Percentiles rank a stretch among this genome's conserved stretches.
Evolutionary conservation across 768 basidiomycete genomes (phyloP).

Genomic region (Xanthoconium purpureum): DNA sequence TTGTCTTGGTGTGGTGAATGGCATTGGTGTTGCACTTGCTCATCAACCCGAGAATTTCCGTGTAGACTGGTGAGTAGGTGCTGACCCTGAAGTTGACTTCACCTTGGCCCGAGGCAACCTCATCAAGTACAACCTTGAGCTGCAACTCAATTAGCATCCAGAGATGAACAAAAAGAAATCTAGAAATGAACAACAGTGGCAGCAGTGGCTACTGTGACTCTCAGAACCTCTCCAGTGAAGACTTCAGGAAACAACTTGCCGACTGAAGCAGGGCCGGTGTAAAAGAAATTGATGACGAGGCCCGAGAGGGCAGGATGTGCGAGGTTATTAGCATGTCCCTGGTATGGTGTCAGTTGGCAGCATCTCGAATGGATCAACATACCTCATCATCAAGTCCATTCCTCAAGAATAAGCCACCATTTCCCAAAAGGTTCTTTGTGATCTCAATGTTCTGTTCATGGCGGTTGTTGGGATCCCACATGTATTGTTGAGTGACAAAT

Average conservation of each 20-base stretch:
- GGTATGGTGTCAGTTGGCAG: neutral
- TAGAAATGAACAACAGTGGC: neutral
- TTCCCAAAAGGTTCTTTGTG: neutral
- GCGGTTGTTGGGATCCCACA: neutral
- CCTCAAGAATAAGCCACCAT: neutral
- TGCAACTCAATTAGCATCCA: neutral
- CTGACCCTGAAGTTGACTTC: neutral
- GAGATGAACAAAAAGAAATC: neutral
- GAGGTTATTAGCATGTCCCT: slow-evolving; percentile 7
- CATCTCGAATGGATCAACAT: neutral
- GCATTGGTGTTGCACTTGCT: neutral
- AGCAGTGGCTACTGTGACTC: neutral
- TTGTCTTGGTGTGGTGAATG: neutral
- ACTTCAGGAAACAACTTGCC: neutral
- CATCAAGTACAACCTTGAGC: neutral
- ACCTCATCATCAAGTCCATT: neutral
- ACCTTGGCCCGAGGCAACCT: neutral
- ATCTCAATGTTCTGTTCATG: neutral
- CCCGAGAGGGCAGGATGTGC: neutral
- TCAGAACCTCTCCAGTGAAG: neutral
- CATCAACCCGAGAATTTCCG: neutral
- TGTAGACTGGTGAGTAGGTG: neutral
- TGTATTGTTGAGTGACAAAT: neutral
- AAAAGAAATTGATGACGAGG: too few species aligned
- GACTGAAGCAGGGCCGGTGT: too few species aligned